Conservation (phyloP, 2,329 filamentous ascomycete genomes). For the Epichloe coenophiala region DNA sequence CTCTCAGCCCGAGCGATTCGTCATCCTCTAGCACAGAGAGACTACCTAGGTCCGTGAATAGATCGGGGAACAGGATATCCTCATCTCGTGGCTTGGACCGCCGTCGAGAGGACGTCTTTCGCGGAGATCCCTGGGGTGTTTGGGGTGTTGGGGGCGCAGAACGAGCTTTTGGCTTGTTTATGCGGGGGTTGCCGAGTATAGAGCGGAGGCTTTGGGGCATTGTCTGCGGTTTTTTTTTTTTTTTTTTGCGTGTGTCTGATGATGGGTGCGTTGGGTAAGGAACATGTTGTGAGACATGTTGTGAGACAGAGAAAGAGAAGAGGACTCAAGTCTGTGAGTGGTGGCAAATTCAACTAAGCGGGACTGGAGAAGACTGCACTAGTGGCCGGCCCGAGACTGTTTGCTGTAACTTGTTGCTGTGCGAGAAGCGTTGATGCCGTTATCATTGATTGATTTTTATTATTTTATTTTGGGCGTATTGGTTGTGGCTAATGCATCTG, state of each 20-base stretch:
- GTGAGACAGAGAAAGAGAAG: too few species aligned
- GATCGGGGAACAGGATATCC: constrained; percentile 23
- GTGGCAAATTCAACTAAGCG: too few species aligned
- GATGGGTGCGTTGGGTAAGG: too few species aligned
- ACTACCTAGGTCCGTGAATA: constrained; percentile 47
- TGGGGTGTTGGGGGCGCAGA: background rate
- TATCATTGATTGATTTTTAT: too few species aligned
- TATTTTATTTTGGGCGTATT: too few species aligned
- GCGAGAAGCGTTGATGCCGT: too few species aligned
- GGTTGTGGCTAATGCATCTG: too few species aligned
- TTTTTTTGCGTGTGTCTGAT: background rate
- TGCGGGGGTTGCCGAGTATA: constrained; percentile 24
- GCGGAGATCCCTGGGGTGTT: constrained; percentile 5
- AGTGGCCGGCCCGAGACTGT: too few species aligned
- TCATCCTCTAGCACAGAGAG: constrained; percentile 38
- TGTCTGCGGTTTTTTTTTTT: background rate
- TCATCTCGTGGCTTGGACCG: constrained; percentile 11
- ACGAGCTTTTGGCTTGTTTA: constrained; percentile 18
- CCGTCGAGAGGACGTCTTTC: constrained; percentile 10
- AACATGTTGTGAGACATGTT: too few species aligned
- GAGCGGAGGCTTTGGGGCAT: constrained; percentile 23
- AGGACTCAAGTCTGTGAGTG: too few species aligned
- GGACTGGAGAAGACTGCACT: too few species aligned
- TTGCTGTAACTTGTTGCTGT: too few species aligned
- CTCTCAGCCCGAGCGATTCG: constrained; percentile 37